Evolutionary conservation across 139 green algal species (phyloP), one percentile per base, ranked within the genome.

Genomic region (Protoeuglena noctilucae): DNA sequence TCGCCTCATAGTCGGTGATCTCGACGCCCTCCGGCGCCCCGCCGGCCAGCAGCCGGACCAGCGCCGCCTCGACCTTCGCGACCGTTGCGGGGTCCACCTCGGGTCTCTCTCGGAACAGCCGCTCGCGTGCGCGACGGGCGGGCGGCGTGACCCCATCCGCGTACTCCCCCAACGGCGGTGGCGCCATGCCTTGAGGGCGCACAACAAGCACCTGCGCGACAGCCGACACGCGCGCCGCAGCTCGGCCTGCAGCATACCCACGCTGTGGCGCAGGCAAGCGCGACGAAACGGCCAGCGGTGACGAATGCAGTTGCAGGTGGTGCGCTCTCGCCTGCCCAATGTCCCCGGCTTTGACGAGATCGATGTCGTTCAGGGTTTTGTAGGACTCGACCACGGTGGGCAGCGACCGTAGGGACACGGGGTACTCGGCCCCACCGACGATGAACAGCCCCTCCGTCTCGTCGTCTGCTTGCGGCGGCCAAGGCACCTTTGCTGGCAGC

Each of bases 351-450:
- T 96, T 96, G 17, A 95, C 80, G 28, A 93, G 70, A 67, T 94
- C 83, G n/a, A 74, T 65, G 31, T 95, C 85, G 51, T 95, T 83
- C 27, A 85, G 78, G 3, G 84, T 94, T 62, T 95, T 96, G 73
- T 83, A 96, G 21, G 71, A 77, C 63, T 96, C 87, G 28, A 89
- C 73, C 4, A 93, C 68, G 2, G 63, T 77, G 4, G 87, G 87
- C 21, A 96, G 67, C 57, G n/a, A n/a, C n/a, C n/a, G n/a, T n/a
- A n/a, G n/a, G n/a, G n/a, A n/a, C n/a, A n/a, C n/a, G n/a, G n/a
- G n/a, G n/a, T n/a, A n/a, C n/a, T n/a, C n/a, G n/a, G n/a, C n/a
- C n/a, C n/a, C n/a, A n/a, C n/a, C n/a, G n/a, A n/a, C n/a, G n/a
- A n/a, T n/a, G n/a, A n/a, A n/a, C n/a, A n/a, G n/a, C n/a, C n/a